Conservation (phyloP, 2,329 filamentous ascomycete species). For the Aspergillus fructus region DNA sequence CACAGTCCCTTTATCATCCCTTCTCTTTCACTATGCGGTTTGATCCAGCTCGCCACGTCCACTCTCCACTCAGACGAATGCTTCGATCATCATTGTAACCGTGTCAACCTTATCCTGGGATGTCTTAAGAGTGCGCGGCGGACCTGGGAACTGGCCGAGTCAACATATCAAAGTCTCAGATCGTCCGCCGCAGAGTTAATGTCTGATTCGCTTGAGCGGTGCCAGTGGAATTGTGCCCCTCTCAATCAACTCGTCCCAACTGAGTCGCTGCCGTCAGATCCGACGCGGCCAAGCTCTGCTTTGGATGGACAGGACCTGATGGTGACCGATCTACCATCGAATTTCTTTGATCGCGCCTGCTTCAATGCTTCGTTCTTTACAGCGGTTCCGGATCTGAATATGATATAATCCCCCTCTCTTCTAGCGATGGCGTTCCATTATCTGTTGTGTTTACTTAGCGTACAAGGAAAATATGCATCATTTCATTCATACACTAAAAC, state of each 20-base stretch:
- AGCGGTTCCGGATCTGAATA: background rate
- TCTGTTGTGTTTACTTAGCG: background rate
- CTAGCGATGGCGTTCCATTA: background rate
- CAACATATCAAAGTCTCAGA: conserved; percentile 28
- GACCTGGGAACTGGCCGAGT: conserved; percentile 31
- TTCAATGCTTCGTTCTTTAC: background rate
- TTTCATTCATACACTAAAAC: too few species aligned
- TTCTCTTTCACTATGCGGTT: conserved; percentile 30
- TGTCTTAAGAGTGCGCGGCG: conserved; percentile 32
- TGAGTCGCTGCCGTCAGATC: background rate
- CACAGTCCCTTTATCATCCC: conserved; percentile 34
- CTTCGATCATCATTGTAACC: conserved; percentile 39
- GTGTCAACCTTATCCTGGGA: conserved; percentile 36
- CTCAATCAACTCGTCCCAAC: background rate
- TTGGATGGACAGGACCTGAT: background rate
- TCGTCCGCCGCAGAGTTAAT: conserved; percentile 22
- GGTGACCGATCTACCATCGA: background rate
- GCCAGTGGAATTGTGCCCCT: background rate
- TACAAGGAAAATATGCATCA: too few species aligned
- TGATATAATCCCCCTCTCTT: background rate
- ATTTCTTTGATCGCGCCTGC: background rate
- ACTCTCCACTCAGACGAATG: conserved; percentile 36
- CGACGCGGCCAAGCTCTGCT: background rate
- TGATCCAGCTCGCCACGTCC: conserved; percentile 36
- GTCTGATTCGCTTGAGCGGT: background rate